Evolutionary conservation across 495 filamentous ascomycete species (phyloP).

Genomic region (Penicillium goetzii): DNA sequence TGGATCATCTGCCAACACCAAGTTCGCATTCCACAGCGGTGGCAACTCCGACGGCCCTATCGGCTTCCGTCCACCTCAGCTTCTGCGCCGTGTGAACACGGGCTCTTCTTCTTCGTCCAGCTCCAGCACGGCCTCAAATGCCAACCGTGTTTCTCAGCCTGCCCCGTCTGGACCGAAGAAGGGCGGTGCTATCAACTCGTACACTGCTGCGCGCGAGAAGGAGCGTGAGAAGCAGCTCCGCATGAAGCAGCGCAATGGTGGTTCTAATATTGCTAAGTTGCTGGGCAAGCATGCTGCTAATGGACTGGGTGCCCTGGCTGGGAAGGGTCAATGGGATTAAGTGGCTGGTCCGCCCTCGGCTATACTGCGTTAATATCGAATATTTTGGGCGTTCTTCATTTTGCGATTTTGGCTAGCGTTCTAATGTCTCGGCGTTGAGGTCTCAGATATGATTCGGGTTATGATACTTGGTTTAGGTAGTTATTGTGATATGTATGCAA

Average conservation of each 20-base stretch:
- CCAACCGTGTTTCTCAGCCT: conserved; percentile 45
- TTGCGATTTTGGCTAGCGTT: background rate
- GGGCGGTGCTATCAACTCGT: conserved; percentile 75
- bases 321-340: conserved; percentile 46
- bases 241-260: conserved; percentile 47
- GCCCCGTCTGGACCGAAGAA: conserved; percentile 65
- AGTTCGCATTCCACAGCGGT: conserved; percentile 65
- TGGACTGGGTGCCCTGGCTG: conserved; percentile 39
- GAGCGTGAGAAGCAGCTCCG: conserved; percentile 65
- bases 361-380: background rate
- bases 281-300: conserved; percentile 42
- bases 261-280: conserved; percentile 41
- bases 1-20: conserved; percentile 39
- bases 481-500: conserved; percentile 1
- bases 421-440: conserved; percentile 1
- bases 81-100: conserved; percentile 79
- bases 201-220: conserved; percentile 74
- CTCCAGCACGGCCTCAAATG: conserved; percentile 27
- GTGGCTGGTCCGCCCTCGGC: background rate
- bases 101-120: conserved; percentile 53
- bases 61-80: conserved; percentile 72
- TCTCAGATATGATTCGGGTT: background rate
- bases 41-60: conserved; percentile 39
- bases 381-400: background rate
- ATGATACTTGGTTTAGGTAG: background rate